Evolutionary conservation across 208 protist species (phyloP), one percentile per base, ranked within the genome.

Genomic region (Leishmania arabica): DNA sequence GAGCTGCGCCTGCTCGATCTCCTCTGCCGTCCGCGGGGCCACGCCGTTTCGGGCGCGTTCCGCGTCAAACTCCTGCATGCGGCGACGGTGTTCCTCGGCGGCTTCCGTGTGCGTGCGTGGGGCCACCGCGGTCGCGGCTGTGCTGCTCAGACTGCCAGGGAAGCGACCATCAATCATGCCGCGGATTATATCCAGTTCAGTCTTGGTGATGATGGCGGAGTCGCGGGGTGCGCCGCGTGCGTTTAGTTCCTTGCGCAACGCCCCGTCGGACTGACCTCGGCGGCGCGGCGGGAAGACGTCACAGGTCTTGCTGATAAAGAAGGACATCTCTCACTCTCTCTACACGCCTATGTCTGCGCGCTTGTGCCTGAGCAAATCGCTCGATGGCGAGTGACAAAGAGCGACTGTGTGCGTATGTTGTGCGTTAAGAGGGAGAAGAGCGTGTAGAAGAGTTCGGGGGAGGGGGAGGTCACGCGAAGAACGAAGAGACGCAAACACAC

Each of bases 21-120:
- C 92, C 53, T 98, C 95, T 2, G 93, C 88, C 17, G 94, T 91
- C 69, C 92, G 84, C 49, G 89, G 87, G 19, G 62, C 73, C 47
- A 60, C 81, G 34, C 85, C 92, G 72, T 90, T 88, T 34, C 84
- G 76, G 17, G 87, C 84, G 0, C 91, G 84, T 78, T 92, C 89
- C 68, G 95, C 92, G 42, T 98, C 95, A 75, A 88, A 94, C 66
- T 91, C 89, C 72, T 95, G 83, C 94, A 98, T 98, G 31, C 85
- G 82, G 2, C 80, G 85, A 79, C 95, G 95, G 31, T 82, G 81
- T 82, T 97, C 93, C 78, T 93, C 91, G 5, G 90, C 95, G 0
- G 70, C 86, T 1, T 72, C 82, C 58, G 78, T 88, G 69, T 82
- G 78, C 15, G 58, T 74, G 62, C 70, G 77, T 47, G 69, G 11